Evolutionary conservation across 202 grass and related monocot species (phyloP), one percentile per base, ranked within the genome.

Genomic region (Panicum hallii): DNA sequence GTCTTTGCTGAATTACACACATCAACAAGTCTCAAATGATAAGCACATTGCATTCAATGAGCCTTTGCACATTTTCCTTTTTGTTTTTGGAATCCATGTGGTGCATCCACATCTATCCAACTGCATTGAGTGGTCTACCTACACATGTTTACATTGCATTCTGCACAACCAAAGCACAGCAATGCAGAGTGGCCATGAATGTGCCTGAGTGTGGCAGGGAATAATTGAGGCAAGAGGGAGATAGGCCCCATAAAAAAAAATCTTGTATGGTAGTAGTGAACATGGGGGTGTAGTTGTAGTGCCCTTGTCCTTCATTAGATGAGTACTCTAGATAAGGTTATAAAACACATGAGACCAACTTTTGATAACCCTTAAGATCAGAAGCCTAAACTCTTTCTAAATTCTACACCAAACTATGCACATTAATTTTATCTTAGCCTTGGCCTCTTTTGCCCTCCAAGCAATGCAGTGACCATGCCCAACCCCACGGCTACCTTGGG

Each of bases 141-240:
- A 81, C 64, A 58, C 66, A 82, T 82, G 66, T 41, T 70, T 67
- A 42, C 79, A 82, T 28, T 77, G 83, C 63, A 69, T 72, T 65
- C 70, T 87, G 77, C 77, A 91, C 81, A 85, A 72, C 89, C 77
- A 60, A 72, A 72, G 58, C 53, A 88, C 89, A 88, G 89, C 85
- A 85, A 72, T 34, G 81, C 85, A 81, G 63, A 71, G 48, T 85
- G 89, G 67, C 77, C 85, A 81, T 61, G 85, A 81, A 84, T 65
- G 70, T 72, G 75, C 81, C 52, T 63, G 57, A 65, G 65, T 68
- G 63, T 86, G 83, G 11, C 76, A 60, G 47, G 41, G 74, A 77
- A 84, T 91, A 26, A 88, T 85, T 82, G 85, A 82, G 71, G 76
- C 74, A 75, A 62, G 20, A 54, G 30, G 16, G 3, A 58, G 55